These are phyloP conservation scores for Xylona heveae DNA, from an alignment of 495 filamentous ascomycete genomes.

Conservation along the genomic window DNA sequence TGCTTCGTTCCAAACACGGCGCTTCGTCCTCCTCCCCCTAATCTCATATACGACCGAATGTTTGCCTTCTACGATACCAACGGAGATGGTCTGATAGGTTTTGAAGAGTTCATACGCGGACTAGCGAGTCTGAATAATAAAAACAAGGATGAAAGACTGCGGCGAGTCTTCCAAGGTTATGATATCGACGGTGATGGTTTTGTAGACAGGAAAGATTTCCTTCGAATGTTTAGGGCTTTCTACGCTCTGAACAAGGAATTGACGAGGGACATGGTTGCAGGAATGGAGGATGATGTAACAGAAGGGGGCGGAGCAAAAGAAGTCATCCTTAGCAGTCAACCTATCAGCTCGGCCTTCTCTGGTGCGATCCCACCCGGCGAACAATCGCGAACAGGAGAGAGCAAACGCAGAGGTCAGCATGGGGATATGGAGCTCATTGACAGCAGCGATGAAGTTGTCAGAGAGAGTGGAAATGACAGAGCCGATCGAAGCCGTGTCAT, in stretches of 20 bases:
- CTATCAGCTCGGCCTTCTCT: constrained; percentile 52
- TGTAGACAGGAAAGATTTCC: constrained; percentile 70
- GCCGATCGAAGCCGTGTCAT: constrained; percentile 25
- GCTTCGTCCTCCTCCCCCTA: constrained; percentile 54
- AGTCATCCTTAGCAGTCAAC: constrained; percentile 52
- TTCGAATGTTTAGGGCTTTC: constrained; percentile 78
- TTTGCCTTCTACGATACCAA: constrained; percentile 94
- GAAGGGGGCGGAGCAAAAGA: constrained; percentile 49
- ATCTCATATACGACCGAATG: constrained; percentile 84
- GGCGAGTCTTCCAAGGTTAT: constrained; percentile 68
- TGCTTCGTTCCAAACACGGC: constrained; percentile 69
- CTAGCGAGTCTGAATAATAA: constrained; percentile 65
- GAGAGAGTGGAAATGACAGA: constrained; percentile 23
- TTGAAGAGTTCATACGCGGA: constrained; percentile 73
- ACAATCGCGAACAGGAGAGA: constrained; percentile 32
- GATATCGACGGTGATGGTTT: constrained; percentile 83
- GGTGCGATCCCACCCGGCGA: constrained; percentile 41
- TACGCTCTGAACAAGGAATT: constrained; percentile 73
- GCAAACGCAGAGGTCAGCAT: constrained; percentile 33
- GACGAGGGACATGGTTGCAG: constrained; percentile 62
- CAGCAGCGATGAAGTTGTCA: constrained; percentile 22
- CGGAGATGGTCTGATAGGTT: constrained; percentile 73
- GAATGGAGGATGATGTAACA: constrained; percentile 59
- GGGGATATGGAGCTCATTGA: constrained; percentile 44
- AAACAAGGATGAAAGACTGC: constrained; percentile 37